Percentiles rank a stretch among this genome's conserved stretches.
Evolutionary conservation across 805 yeast genomes (phyloP).

Genomic region (Lipomyces oligophaga): DNA sequence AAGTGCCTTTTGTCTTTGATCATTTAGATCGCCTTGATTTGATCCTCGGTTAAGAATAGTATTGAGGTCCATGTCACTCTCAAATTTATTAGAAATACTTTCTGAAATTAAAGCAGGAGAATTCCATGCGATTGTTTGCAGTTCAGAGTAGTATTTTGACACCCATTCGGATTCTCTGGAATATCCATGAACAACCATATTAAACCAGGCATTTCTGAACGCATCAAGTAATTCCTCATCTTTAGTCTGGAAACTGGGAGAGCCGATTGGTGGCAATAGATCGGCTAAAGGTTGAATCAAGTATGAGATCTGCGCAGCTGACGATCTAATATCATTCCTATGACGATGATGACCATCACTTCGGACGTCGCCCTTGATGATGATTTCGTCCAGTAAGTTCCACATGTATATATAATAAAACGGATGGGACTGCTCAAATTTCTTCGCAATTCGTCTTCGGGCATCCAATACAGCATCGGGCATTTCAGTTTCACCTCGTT

Average conservation of each 20-base stretch:
- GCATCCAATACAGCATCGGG: constrained; percentile 45
- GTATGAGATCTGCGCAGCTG: constrained; percentile 66
- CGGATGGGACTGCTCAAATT: constrained; percentile 38
- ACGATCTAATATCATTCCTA: constrained; percentile 38
- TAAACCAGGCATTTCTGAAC: constrained; percentile 91
- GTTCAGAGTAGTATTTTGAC: constrained; percentile 44
- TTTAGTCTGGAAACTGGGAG: constrained; percentile 41
- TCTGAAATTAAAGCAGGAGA: constrained; percentile 88
- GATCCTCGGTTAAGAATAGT: constrained; percentile 87
- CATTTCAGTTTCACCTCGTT: constrained; percentile 40
- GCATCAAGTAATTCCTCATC: constrained; percentile 53
- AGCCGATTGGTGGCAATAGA: constrained; percentile 53
- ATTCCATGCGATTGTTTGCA: constrained; percentile 72
- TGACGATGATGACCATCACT: constrained; percentile 74
- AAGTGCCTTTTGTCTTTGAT: constrained; percentile 62
- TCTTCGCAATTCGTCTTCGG: constrained; percentile 44
- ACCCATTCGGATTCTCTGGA: constrained; percentile 56
- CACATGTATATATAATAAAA: constrained; percentile 55
- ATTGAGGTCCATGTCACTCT: constrained; percentile 87
- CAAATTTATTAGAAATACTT: constrained; percentile 73
- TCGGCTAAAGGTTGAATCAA: constrained; percentile 71
- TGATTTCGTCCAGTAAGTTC: constrained; percentile 62
- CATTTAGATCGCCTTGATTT: constrained; percentile 71
- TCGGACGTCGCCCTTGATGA: constrained; percentile 76
- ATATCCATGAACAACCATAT: constrained; percentile 87